Evolutionary conservation across 805 yeast species (phyloP), one percentile per base, ranked within the genome.

Genomic region (Tetrapisispora phaffii): DNA sequence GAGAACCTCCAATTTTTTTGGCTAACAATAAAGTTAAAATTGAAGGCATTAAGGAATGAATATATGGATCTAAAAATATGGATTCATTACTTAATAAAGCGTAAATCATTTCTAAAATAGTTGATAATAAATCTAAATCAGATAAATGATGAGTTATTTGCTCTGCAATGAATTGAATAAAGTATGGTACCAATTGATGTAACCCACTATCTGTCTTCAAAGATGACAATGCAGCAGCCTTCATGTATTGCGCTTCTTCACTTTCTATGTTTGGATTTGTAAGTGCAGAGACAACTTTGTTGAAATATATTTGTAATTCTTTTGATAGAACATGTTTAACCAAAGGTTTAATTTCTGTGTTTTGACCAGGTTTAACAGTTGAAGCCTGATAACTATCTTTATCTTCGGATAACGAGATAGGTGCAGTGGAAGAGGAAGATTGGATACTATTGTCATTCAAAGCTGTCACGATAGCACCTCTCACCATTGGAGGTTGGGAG

Each of bases 31-130:
- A 72, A 0, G 99, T 93, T 52, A 93, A 72, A 29, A 93, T 82
- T 49, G 96, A 86, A n/a, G 99, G 98, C 85, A 93, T 87, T 54
- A 93, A 69, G 0, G 96, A 90, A 67, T 94, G 98, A 39, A 93
- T 87, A 58, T 90, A 90, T 10, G 97, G 98, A 53, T 90, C 97
- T 48, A 90, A 72, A 56, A 88, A 90, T 34, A 93, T 79, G 19
- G 95, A 81, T 44, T 79, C 79, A 65, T 93, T 93, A 36, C 82
- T 79, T 41, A 88, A 72, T 26, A 93, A 71, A 0, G 97, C 88
- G 48, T 86, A 84, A 12, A 90, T 78, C 50, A 88, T 88, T 62
- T 87, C 94, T 48, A 93, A 69, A 86, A 90, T 88, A 6, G 95
- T 85, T 4, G 85, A 74, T 44, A 93, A 68, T 17, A 85, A 64